Evolutionary conservation across 805 yeast species (phyloP).

Genomic region (Candida sphagnicola): DNA sequence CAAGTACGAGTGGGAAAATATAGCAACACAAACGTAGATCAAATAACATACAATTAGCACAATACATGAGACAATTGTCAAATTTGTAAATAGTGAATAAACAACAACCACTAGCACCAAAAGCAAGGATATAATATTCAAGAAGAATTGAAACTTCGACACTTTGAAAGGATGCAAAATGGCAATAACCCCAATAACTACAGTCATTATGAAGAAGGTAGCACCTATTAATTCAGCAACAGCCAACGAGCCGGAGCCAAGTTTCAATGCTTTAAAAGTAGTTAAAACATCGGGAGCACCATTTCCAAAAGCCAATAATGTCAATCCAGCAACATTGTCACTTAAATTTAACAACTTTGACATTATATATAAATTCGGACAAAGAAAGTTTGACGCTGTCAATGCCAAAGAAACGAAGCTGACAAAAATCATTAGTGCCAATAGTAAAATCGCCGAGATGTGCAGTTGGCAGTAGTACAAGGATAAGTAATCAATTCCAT

Average conservation of each 20-base stretch:
- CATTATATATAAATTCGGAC: constrained; percentile 71
- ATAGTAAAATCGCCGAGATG: constrained; percentile 12
- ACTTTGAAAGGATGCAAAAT: constrained; percentile 62
- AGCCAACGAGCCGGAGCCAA: constrained; percentile 73
- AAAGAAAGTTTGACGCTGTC: constrained; percentile 76
- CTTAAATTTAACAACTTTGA: constrained; percentile 61
- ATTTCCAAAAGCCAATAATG: constrained; percentile 86
- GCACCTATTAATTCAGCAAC: constrained; percentile 92
- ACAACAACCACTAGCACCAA: constrained; percentile 48
- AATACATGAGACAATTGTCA: constrained; percentile 54
- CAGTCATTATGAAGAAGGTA: constrained; percentile 73
- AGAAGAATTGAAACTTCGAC: constrained; percentile 44
- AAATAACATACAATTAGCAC: constrained; percentile 55
- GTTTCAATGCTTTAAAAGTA: constrained; percentile 75
- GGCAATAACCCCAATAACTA: constrained; percentile 78
- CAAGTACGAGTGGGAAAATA: constrained; percentile 22
- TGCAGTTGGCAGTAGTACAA: constrained; percentile 26
- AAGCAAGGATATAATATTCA: constrained; percentile 53
- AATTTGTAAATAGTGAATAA: constrained; percentile 51
- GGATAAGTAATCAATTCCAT: constrained; percentile 34
- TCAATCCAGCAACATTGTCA: constrained; percentile 80
- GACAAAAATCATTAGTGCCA: constrained; percentile 24
- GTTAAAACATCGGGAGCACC: constrained; percentile 88
- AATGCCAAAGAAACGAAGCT: constrained; percentile 66
- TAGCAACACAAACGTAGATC: constrained; percentile 50